phyloP scores from a whole-genome alignment of 495 filamentous ascomycete genomes.

The Niebla homalea region DNA sequence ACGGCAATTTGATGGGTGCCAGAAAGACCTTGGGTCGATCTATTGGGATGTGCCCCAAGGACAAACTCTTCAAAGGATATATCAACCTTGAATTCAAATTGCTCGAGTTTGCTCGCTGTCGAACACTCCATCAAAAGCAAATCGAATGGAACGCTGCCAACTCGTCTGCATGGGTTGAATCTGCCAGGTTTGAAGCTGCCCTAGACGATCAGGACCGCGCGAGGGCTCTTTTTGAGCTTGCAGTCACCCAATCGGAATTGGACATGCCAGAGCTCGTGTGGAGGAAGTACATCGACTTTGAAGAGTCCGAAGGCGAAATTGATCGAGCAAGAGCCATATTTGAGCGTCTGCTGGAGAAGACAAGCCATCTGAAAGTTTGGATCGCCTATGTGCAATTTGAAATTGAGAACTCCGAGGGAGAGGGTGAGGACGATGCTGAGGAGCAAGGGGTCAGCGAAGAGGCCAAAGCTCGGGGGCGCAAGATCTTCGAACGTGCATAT shows the following conservation, averaged over 20 bases:
- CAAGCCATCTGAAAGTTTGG: slow-evolving; percentile 97
- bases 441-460: slow-evolving; percentile 65
- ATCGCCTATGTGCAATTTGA: slow-evolving; percentile 95
- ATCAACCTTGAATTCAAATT: slow-evolving; percentile 82
- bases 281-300: slow-evolving; percentile 97
- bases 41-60: slow-evolving; percentile 89
- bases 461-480: slow-evolving; percentile 68
- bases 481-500: slow-evolving; percentile 75
- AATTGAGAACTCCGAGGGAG: slow-evolving; percentile 67
- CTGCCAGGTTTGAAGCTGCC: slow-evolving; percentile 79
- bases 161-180: slow-evolving; percentile 87
- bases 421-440: slow-evolving; percentile 46
- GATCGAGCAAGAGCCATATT: slow-evolving; percentile 71
- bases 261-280: slow-evolving; percentile 97
- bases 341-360: slow-evolving; percentile 82
- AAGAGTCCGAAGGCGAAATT: slow-evolving; percentile 85
- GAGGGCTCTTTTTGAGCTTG: slow-evolving; percentile 86
- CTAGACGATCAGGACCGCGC: slow-evolving; percentile 78
- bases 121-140: slow-evolving; percentile 86
- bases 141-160: slow-evolving; percentile 83
- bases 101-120: slow-evolving; percentile 82
- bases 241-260: slow-evolving; percentile 65
- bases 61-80: slow-evolving; percentile 88
- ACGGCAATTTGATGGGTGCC: slow-evolving; percentile 63
- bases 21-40: slow-evolving; percentile 80